Percentiles rank a stretch among this genome's conserved stretches.
These are phyloP conservation scores for Pichia sp. DNA, from an alignment of 1,139 yeast genomes.

Conservation along the genomic window DNA sequence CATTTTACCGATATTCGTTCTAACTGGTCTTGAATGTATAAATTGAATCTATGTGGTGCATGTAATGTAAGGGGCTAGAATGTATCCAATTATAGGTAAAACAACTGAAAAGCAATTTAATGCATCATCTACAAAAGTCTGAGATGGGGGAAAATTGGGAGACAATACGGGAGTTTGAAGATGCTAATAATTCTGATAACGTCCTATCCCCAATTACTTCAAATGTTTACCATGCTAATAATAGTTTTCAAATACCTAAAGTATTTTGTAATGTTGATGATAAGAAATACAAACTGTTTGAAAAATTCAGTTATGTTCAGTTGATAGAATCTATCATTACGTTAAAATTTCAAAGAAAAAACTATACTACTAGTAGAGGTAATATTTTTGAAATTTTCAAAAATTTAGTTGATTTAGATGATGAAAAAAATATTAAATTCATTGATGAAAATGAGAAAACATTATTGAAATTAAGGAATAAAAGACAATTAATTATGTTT, in stretches of 20 bases:
- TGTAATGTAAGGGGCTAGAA: no score
- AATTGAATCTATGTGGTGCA: no score
- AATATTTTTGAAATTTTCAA: conserved; percentile 4
- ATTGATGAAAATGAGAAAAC: conserved; percentile 1
- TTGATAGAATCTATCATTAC: conserved; percentile 1
- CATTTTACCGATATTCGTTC: no score
- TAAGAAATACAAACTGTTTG: conserved; percentile 3
- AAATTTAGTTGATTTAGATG: not conserved
- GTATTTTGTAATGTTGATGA: not conserved
- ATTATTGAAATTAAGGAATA: conserved; percentile 8
- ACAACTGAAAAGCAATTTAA: not conserved
- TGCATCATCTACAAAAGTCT: not conserved
- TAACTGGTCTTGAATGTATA: no score
- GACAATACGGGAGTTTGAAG: no score
- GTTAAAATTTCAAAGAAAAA: not conserved
- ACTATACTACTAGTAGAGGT: not conserved
- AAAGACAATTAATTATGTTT: conserved; percentile 14
- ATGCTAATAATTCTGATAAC: not conserved
- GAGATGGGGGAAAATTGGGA: not conserved
- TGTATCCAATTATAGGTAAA: no score
- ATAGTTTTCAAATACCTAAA: not conserved
- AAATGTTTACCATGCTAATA: not conserved
- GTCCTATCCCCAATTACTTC: not conserved
- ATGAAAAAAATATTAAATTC: not conserved
- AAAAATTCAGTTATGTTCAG: conserved; percentile 4